Evolutionary conservation across 805 yeast genomes (phyloP).

Genomic region (Zygosaccharomyces kombuchaensis): DNA sequence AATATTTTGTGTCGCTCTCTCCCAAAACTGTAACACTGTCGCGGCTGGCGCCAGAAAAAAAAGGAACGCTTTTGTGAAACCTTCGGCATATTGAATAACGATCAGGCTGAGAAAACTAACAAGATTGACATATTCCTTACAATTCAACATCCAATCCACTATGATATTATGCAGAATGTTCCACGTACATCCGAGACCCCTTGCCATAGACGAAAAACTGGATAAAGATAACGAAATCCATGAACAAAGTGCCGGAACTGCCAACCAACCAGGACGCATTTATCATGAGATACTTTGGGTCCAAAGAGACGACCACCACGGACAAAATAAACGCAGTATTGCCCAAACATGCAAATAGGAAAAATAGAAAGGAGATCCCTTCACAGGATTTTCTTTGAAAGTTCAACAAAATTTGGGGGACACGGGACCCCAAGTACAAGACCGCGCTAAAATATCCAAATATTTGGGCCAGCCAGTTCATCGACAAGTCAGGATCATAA

Average conservation of each 20-base stretch:
- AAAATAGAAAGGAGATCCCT: slow-evolving; percentile 89
- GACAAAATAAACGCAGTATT: slow-evolving; percentile 87
- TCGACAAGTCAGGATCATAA: slow-evolving; percentile 43
- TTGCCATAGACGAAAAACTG: slow-evolving; percentile 75
- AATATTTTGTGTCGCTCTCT: slow-evolving; percentile 3
- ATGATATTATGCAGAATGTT: slow-evolving; percentile 6
- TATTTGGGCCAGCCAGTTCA: slow-evolving; percentile 75
- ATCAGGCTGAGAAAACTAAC: too few species aligned
- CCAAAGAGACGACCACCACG: slow-evolving; percentile 69
- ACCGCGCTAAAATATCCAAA: slow-evolving; percentile 79
- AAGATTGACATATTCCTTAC: not conserved
- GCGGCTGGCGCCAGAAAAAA: slow-evolving; percentile 1
- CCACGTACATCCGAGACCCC: slow-evolving; percentile 2
- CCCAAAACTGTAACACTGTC: not conserved
- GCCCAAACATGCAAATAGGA: slow-evolving; percentile 92
- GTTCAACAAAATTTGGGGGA: slow-evolving; percentile 88
- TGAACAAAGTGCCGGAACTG: slow-evolving; percentile 74
- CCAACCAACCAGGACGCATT: slow-evolving; percentile 94
- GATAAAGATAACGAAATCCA: slow-evolving; percentile 78
- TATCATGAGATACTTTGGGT: slow-evolving; percentile 64
- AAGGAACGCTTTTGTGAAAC: not conserved
- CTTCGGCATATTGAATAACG: not conserved
- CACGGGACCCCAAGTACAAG: slow-evolving; percentile 77
- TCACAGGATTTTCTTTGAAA: slow-evolving; percentile 87
- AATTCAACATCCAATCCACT: not conserved